Base-by-base conservation (phyloP, 2,329 filamentous ascomycete species). In the Fusarium bactridioides region DNA sequence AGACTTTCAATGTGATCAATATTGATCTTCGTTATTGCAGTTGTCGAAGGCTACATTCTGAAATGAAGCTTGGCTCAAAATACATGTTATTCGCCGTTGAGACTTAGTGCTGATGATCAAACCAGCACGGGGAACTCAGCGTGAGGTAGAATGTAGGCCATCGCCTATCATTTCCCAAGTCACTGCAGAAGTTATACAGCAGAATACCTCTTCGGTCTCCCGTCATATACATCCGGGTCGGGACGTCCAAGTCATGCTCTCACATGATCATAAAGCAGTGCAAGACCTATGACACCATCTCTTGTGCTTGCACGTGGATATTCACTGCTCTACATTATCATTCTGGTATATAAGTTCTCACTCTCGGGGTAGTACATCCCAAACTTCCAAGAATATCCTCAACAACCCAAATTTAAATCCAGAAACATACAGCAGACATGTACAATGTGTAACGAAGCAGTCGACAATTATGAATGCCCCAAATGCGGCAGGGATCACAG, bases 341-440 rank as follows among this genome's bases (percentile, higher is more conserved):
- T 31, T 11, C n/a, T 10, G 6, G 4, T 37, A 53, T 37, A 37
- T 53, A 23, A 37, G 13, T 10, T 12, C 31, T 27, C 23, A 3
- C 13, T 4, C 12, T 8, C 2, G 5, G 3, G 3, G 0, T 8
- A 16, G 3, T 27, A 9, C 2, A 6, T 2, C 16, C 0, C 1
- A 21, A 15, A 0, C 2, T 0, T 7, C 31, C 7, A 15, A 15
- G 2, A 25, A 25, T 6, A 25, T 19, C 3, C 13, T 7, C 4
- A 25, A 16, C 18, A 0, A 15, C 8, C 3, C 2, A 23, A 19
- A 33, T 7, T 19, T 4, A 10, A 19, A 19, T 15, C 5, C 0
- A 3, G 11, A 27, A 23, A 7, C 29, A 29, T 3, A 21, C 23
- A 11, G 12, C 23, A 16, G 12, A 31, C 10, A 12, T 10, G 12